phyloP scores from a whole-genome alignment of 495 filamentous ascomycete species.

The Daldinia loculata region DNA sequence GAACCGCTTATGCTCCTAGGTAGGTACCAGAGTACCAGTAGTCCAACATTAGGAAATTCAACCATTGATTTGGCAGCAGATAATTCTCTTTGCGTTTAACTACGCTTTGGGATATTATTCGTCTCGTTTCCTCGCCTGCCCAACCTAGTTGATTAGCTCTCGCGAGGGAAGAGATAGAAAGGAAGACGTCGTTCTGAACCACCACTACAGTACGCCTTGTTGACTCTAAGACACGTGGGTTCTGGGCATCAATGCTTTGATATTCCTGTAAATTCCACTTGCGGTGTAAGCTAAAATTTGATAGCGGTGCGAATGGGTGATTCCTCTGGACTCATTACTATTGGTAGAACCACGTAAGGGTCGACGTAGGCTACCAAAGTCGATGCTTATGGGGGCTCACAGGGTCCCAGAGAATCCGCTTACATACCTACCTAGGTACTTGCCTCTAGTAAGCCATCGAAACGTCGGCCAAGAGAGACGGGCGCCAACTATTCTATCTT shows the following conservation, averaged over 20 bases:
- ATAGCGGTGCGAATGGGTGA: not conserved
- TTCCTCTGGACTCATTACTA: not conserved
- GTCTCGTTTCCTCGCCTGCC: not conserved
- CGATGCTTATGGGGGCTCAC: not conserved
- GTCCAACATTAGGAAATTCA: slow-evolving; percentile 1
- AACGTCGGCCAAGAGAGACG: slow-evolving; percentile 37
- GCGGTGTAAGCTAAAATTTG: not conserved
- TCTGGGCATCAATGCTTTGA: not conserved
- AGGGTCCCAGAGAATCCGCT: slow-evolving; percentile 1
- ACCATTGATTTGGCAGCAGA: not conserved
- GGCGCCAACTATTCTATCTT: slow-evolving; percentile 28
- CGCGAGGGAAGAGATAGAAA: not conserved
- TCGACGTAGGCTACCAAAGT: not conserved
- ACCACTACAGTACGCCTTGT: not conserved
- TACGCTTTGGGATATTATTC: not conserved
- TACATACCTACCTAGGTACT: too few species aligned
- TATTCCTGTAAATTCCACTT: not conserved
- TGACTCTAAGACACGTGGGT: not conserved
- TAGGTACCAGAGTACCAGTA: not conserved
- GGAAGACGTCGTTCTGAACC: too few species aligned
- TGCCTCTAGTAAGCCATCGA: slow-evolving; percentile 17
- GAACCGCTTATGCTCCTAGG: slow-evolving; percentile 10
- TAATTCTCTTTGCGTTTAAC: not conserved
- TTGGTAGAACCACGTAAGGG: not conserved
- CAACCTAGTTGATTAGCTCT: not conserved